phyloP scores from a whole-genome alignment of 495 filamentous ascomycete genomes.

The Hypoxylon cercidicola region DNA sequence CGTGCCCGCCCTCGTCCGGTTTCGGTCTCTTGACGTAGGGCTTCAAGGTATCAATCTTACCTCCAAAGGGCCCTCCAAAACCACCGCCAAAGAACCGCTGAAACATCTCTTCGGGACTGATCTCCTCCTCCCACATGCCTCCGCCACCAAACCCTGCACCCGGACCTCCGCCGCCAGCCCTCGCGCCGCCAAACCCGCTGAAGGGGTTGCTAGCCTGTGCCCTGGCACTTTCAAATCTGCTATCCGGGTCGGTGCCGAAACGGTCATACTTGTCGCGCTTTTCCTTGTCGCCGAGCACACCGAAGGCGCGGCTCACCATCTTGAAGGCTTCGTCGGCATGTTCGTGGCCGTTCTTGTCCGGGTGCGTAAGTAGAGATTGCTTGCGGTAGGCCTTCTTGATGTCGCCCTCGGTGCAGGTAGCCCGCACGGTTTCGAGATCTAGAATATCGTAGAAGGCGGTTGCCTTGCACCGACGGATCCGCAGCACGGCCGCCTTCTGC shows the following conservation, averaged over 20 bases:
- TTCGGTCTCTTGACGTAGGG: not conserved
- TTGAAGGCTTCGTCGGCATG: constrained; percentile 98
- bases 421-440: constrained; percentile 67
- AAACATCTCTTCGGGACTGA: constrained; percentile 96
- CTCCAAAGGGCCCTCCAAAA: constrained; percentile 74
- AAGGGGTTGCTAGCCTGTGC: constrained; percentile 73
- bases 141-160: constrained; percentile 59
- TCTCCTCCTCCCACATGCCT: constrained; percentile 86
- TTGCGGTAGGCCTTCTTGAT: constrained; percentile 97
- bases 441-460: constrained; percentile 95
- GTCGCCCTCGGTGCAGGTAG: constrained; percentile 75
- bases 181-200: constrained; percentile 69
- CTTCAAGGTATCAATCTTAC: constrained; percentile 27
- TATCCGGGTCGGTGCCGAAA: constrained; percentile 92
- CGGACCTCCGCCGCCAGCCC: constrained; percentile 50
- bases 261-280: constrained; percentile 89
- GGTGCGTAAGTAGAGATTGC: constrained; percentile 86
- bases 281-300: constrained; percentile 90
- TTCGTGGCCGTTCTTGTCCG: constrained; percentile 98
- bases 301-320: constrained; percentile 93
- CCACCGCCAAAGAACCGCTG: constrained; percentile 91
- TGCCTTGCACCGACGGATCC: constrained; percentile 82
- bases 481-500: constrained; percentile 87
- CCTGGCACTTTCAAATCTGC: constrained; percentile 73
- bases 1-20: constrained; percentile 6